A percentile compares a stretch with the other conserved stretches of the same genome.
These are phyloP conservation scores for Solanum dulcamara DNA, from an alignment of 257 asterid species.

Conservation along the genomic window DNA sequence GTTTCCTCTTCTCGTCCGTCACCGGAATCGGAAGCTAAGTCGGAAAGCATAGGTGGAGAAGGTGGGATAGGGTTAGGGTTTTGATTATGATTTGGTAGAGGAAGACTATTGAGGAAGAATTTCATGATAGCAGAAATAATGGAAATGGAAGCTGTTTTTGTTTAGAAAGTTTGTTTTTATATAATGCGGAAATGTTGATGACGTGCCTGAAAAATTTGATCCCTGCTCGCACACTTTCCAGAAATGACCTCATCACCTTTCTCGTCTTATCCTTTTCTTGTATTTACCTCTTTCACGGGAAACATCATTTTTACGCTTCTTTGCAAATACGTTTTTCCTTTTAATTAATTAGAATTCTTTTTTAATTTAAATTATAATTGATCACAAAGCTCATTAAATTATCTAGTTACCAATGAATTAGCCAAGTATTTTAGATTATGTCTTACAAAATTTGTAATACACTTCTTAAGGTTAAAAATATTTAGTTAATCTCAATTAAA, in stretches of 20 bases:
- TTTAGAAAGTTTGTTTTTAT: background rate
- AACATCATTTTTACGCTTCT: background rate
- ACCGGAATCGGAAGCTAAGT: background rate
- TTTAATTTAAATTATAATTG: background rate
- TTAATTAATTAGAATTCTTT: background rate
- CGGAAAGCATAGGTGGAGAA: background rate
- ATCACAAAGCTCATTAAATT: background rate
- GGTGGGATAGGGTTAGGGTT: background rate
- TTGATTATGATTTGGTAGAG: background rate
- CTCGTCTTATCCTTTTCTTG: background rate
- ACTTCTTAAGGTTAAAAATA: background rate
- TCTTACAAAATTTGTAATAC: background rate
- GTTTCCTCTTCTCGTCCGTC: background rate
- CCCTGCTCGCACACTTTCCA: background rate
- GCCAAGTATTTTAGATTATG: background rate
- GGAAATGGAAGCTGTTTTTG: background rate
- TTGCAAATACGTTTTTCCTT: background rate
- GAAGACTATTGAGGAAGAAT: background rate
- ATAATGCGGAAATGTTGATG: background rate
- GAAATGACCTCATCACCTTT: background rate
- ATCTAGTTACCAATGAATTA: background rate
- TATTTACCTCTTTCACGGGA: background rate
- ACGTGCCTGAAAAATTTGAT: background rate
- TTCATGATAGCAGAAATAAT: constrained; percentile 2
- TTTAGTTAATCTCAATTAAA: background rate